Conservation (phyloP, 2,329 filamentous ascomycete genomes). For the Curvularia verruculosa region DNA sequence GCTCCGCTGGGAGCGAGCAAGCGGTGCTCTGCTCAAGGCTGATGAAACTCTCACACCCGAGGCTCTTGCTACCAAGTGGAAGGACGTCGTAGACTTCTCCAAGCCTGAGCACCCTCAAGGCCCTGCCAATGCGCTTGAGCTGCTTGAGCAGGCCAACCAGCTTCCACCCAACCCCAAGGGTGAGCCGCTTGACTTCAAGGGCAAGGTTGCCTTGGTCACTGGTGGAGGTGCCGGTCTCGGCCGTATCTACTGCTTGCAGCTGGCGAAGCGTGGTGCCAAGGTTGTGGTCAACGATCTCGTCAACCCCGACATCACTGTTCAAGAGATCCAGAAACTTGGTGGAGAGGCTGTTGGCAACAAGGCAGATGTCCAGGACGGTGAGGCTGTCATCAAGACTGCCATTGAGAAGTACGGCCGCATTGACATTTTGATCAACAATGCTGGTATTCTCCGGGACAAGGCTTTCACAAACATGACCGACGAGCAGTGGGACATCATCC, state of each 20-base stretch:
- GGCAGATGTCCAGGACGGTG: slow-evolving; percentile 90
- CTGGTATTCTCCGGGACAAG: slow-evolving; percentile 96
- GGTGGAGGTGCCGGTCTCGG: slow-evolving; percentile 67
- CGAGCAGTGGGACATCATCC: slow-evolving; percentile 85
- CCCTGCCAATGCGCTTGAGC: slow-evolving; percentile 82
- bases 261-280: slow-evolving; percentile 81
- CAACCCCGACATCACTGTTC: slow-evolving; percentile 87
- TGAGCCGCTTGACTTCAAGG: slow-evolving; percentile 46
- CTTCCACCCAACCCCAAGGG: slow-evolving; percentile 41
- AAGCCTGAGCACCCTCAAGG: slow-evolving; percentile 81
- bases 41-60: slow-evolving; percentile 87
- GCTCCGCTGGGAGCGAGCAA: slow-evolving; percentile 91
- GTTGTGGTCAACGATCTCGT: slow-evolving; percentile 96
- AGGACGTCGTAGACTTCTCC: slow-evolving; percentile 84
- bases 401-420: slow-evolving; percentile 93
- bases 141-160: slow-evolving; percentile 55
- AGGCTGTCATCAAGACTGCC: slow-evolving; percentile 86
- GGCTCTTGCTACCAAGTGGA: slow-evolving; percentile 88
- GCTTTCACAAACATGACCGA: slow-evolving; percentile 98
- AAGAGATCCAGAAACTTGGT: slow-evolving; percentile 88
- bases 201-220: slow-evolving; percentile 48
- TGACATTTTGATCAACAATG: slow-evolving; percentile 97
- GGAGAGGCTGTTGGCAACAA: slow-evolving; percentile 93
- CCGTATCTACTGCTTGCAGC: slow-evolving; percentile 85
- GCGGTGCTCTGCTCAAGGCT: slow-evolving; percentile 85